Evolutionary conservation across 2,329 filamentous ascomycete species (phyloP).

Genomic region (Ophiocordyceps australis): DNA sequence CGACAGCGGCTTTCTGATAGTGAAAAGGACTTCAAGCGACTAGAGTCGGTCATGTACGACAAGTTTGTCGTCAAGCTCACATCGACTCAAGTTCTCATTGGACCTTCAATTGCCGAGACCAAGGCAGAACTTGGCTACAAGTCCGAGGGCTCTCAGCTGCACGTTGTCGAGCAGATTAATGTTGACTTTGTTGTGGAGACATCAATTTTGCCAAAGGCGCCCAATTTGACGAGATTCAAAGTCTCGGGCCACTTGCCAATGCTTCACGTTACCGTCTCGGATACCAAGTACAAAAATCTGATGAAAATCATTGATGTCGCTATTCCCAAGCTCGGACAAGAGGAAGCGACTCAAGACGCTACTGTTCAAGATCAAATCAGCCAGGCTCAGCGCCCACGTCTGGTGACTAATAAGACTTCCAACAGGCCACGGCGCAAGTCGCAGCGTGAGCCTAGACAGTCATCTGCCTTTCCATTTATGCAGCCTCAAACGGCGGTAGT

Average conservation of each 20-base stretch:
- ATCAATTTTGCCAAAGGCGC: conserved; percentile 90
- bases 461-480: conserved; percentile 58
- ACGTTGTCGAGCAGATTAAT: conserved; percentile 93
- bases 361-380: conserved; percentile 8
- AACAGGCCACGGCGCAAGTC: conserved; percentile 23
- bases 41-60: conserved; percentile 95
- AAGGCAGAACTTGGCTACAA: conserved; percentile 60
- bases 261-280: conserved; percentile 79
- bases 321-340: conserved; percentile 58
- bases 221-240: conserved; percentile 79
- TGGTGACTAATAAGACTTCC: conserved; percentile 27
- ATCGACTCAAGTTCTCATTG: conserved; percentile 89
- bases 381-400: conserved; percentile 19
- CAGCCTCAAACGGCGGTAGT: conserved; percentile 60
- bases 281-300: conserved; percentile 88
- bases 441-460: conserved; percentile 34
- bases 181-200: conserved; percentile 93
- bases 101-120: conserved; percentile 79
- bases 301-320: conserved; percentile 96
- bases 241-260: conserved; percentile 85
- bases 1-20: conserved; percentile 81
- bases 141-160: conserved; percentile 52
- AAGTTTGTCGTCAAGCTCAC: conserved; percentile 86
- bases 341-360: conserved; percentile 7
- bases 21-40: conserved; percentile 69